These are phyloP conservation scores for Eustoma russellianum DNA, from an alignment of 257 asterid species.

Conservation along the genomic window DNA sequence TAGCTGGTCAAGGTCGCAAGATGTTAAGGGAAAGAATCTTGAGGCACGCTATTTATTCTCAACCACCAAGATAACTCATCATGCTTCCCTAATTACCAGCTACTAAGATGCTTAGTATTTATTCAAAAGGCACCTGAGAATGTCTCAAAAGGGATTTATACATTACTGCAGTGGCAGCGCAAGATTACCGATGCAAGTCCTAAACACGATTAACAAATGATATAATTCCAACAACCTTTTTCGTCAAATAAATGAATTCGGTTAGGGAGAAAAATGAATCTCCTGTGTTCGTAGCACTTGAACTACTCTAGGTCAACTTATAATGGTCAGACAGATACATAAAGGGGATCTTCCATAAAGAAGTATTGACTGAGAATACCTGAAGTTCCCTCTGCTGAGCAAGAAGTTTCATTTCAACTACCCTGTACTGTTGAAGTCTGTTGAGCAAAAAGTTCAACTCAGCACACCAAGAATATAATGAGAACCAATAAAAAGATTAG, in stretches of 20 bases:
- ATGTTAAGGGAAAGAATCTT: no score
- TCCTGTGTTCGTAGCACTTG: not conserved
- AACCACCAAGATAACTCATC: no score
- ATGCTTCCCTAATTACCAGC: no score
- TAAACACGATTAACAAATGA: no score
- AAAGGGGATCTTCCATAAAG: not conserved
- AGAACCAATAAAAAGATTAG: not conserved
- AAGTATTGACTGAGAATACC: conserved; percentile 25
- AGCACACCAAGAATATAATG: not conserved
- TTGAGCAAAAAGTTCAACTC: not conserved
- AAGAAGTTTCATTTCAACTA: conserved; percentile 53
- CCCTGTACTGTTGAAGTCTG: conserved; percentile 54
- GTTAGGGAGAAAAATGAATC: not conserved
- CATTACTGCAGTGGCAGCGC: no score
- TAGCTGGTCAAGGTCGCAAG: no score
- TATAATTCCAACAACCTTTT: no score
- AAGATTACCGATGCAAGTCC: not conserved
- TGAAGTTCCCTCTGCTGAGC: conserved; percentile 52
- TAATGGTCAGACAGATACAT: not conserved
- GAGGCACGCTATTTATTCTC: no score
- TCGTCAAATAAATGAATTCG: not conserved
- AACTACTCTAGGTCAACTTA: not conserved
- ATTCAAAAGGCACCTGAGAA: no score
- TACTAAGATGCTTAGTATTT: no score
- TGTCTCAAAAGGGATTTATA: no score